Conservation (phyloP, 768 basidiomycete genomes). For the Leccinum fibrillosum region DNA sequence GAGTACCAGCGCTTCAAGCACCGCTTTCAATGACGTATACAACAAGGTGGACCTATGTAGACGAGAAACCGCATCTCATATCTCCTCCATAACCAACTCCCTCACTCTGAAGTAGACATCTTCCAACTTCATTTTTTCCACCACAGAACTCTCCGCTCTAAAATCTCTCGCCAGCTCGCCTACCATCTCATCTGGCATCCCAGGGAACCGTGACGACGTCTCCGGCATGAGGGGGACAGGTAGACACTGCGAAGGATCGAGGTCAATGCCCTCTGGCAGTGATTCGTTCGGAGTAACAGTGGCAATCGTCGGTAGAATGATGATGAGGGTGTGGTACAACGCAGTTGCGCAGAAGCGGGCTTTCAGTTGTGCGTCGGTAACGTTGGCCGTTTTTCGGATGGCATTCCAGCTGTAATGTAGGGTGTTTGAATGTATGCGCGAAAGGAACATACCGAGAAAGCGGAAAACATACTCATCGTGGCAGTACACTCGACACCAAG, state of each 20-base stretch:
- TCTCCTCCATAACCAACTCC: conserved; percentile 56
- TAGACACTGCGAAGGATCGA: conserved; percentile 56
- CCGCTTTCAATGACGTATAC: conserved; percentile 25
- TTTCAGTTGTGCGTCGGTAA: conserved; percentile 75
- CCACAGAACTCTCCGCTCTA: conserved; percentile 52
- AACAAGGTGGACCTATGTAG: background rate
- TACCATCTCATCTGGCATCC: conserved; percentile 63
- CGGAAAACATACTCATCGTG: conserved; percentile 74
- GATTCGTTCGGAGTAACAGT: conserved; percentile 28
- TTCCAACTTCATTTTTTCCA: conserved; percentile 53
- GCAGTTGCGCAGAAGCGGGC: conserved; percentile 72
- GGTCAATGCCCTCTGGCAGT: conserved; percentile 47
- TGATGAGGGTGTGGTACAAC: conserved; percentile 61
- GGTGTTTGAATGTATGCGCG: background rate
- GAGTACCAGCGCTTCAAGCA: conserved; percentile 43
- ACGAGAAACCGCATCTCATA: conserved; percentile 30
- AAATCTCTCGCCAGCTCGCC: conserved; percentile 60
- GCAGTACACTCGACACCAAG: conserved; percentile 87
- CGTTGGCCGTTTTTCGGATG: conserved; percentile 69
- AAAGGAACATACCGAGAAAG: background rate
- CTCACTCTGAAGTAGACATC: conserved; percentile 61
- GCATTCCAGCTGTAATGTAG: conserved; percentile 62
- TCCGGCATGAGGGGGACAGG: conserved; percentile 56
- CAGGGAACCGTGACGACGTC: conserved; percentile 70
- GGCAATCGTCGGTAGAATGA: conserved; percentile 38